Evolutionary conservation across 2,329 filamentous ascomycete genomes (phyloP).

Genomic region (Corynespora cassiicola): DNA sequence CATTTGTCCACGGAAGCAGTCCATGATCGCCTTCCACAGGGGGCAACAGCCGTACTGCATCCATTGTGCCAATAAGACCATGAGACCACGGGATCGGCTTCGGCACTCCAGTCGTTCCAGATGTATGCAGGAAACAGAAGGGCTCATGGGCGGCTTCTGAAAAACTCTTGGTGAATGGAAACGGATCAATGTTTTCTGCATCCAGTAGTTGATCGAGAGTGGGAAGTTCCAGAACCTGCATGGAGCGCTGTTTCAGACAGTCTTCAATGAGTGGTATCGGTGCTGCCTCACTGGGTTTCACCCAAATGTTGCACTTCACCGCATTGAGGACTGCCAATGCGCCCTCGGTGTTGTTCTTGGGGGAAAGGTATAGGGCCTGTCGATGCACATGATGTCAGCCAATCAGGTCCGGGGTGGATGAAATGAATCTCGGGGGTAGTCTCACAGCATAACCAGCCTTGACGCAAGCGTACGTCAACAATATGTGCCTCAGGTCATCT

Average conservation of each 20-base stretch:
- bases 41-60: conserved; percentile 46
- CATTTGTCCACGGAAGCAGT: conserved; percentile 23
- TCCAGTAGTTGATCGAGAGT: conserved; percentile 19
- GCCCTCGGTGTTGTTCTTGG: conserved; percentile 26
- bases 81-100: conserved; percentile 45
- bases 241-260: conserved; percentile 10
- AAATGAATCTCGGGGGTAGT: neutral
- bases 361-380: conserved; percentile 23
- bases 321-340: conserved; percentile 26
- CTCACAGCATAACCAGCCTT: conserved; percentile 46
- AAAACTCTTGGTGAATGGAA: conserved; percentile 23
- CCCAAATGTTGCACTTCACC: conserved; percentile 23
- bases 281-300: conserved; percentile 12
- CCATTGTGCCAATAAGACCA: conserved; percentile 41
- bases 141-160: conserved; percentile 28
- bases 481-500: conserved; percentile 48
- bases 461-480: conserved; percentile 45
- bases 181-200: conserved; percentile 9
- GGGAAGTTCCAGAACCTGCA: conserved; percentile 23
- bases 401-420: no score
- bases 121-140: conserved; percentile 40
- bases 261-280: conserved; percentile 15
- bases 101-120: conserved; percentile 44
- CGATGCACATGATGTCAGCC: no score
- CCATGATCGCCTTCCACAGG: conserved; percentile 33